These are phyloP conservation scores for Globisporangium carolinianum DNA, from an alignment of 352 stramenopile species.

Conservation along the genomic window DNA sequence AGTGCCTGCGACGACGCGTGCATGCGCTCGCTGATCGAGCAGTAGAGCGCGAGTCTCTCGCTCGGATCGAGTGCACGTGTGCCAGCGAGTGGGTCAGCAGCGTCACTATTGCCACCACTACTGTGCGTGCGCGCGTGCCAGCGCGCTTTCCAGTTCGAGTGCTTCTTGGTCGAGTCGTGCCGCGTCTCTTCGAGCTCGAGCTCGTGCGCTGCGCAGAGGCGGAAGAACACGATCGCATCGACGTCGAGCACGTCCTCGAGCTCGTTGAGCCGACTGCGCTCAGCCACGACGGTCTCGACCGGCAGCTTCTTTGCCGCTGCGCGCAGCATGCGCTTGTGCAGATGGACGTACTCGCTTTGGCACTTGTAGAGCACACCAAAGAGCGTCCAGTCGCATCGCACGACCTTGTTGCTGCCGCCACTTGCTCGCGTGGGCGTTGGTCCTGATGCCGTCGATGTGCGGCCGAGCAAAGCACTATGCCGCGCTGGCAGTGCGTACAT, in stretches of 20 bases:
- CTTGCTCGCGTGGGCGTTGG: background rate
- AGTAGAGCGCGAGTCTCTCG: slow-evolving; percentile 53
- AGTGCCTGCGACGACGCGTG: slow-evolving; percentile 40
- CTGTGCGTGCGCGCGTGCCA: slow-evolving; percentile 33
- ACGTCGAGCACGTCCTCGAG: slow-evolving; percentile 72
- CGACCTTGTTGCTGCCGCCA: slow-evolving; percentile 3
- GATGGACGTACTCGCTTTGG: slow-evolving; percentile 66
- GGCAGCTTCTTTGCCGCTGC: slow-evolving; percentile 49
- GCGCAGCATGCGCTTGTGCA: slow-evolving; percentile 65
- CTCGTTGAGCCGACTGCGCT: slow-evolving; percentile 41
- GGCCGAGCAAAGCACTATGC: background rate
- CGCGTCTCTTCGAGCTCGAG: slow-evolving; percentile 58
- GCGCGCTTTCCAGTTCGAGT: slow-evolving; percentile 61
- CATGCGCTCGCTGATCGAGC: slow-evolving; percentile 51
- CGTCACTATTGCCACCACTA: background rate
- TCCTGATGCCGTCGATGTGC: background rate
- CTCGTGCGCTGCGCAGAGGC: slow-evolving; percentile 56
- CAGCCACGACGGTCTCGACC: slow-evolving; percentile 33
- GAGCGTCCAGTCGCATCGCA: slow-evolving; percentile 46
- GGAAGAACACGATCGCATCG: slow-evolving; percentile 78
- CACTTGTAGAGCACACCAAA: slow-evolving; percentile 49
- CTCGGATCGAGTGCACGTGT: slow-evolving; percentile 22
- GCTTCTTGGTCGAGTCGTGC: slow-evolving; percentile 57
- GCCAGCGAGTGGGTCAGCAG: slow-evolving; percentile 5
- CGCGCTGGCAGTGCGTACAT: slow-evolving; percentile 31